Conservation (phyloP, 2,329 filamentous ascomycete genomes). For the Nigrospora osmanthi region DNA sequence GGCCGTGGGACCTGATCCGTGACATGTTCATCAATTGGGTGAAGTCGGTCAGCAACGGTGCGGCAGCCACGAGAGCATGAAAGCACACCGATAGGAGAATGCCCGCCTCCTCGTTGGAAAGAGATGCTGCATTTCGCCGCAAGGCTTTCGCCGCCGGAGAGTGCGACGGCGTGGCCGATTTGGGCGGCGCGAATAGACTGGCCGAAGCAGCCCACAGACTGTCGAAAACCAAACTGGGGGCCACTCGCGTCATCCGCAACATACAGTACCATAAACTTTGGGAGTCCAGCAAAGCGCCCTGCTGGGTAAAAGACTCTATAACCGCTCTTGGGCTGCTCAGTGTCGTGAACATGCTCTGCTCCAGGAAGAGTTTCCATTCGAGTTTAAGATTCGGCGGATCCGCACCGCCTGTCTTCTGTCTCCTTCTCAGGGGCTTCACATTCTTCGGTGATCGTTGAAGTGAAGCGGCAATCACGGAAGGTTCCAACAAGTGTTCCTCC, state of each 20-base stretch:
- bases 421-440: slow-evolving; percentile 23
- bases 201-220: slow-evolving; percentile 57
- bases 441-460: slow-evolving; percentile 17
- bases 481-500: slow-evolving; percentile 41
- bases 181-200: slow-evolving; percentile 49
- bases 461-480: slow-evolving; percentile 21
- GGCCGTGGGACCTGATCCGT: slow-evolving; percentile 46
- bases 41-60: slow-evolving; percentile 40
- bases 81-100: slow-evolving; percentile 52
- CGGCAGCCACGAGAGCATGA: slow-evolving; percentile 53
- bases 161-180: slow-evolving; percentile 29
- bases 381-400: slow-evolving; percentile 26
- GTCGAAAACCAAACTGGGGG: slow-evolving; percentile 52
- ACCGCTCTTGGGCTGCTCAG: slow-evolving; percentile 49
- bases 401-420: not conserved
- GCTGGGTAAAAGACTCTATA: slow-evolving; percentile 47
- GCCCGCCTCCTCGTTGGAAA: slow-evolving; percentile 43
- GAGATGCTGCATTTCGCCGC: slow-evolving; percentile 22
- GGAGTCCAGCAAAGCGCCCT: slow-evolving; percentile 48
- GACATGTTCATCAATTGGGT: slow-evolving; percentile 51
- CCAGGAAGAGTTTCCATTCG: slow-evolving; percentile 53
- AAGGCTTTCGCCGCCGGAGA: slow-evolving; percentile 29
- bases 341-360: slow-evolving; percentile 58
- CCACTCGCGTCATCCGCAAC: slow-evolving; percentile 48
- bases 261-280: slow-evolving; percentile 57